Evolutionary conservation across 2,329 filamentous ascomycete species (phyloP).

Genomic region (Colletotrichum gigasporum): DNA sequence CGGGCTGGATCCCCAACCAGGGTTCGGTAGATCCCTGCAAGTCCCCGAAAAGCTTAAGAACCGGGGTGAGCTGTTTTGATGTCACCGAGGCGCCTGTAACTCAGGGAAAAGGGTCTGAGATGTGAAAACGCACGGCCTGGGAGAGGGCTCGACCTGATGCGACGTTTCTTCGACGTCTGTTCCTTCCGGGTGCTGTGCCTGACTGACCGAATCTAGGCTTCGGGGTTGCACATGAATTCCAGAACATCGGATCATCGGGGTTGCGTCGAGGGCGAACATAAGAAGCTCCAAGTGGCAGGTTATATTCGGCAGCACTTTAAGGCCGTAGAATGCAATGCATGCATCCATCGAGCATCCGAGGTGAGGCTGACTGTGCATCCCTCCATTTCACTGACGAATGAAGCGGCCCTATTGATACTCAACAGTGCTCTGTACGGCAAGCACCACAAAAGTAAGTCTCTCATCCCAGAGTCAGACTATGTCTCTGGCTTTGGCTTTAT

Average conservation of each 20-base stretch:
- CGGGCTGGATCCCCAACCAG: slow-evolving; percentile 2
- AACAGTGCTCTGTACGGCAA: neutral
- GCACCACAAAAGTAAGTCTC: neutral
- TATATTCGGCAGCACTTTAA: slow-evolving; percentile 8
- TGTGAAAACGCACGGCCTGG: neutral
- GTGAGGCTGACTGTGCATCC: neutral
- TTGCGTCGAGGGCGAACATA: neutral
- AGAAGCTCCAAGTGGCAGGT: neutral
- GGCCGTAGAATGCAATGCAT: neutral
- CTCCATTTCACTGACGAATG: neutral
- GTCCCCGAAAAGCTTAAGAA: slow-evolving; percentile 21
- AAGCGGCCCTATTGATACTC: neutral
- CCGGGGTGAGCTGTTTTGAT: neutral
- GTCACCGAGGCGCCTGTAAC: neutral
- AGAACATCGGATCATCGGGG: slow-evolving; percentile 11
- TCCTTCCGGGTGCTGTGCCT: neutral
- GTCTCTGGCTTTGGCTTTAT: neutral
- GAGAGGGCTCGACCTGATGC: neutral
- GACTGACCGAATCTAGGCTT: neutral
- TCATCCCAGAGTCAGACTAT: neutral
- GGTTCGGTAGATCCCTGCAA: slow-evolving; percentile 19
- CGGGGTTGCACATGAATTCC: neutral
- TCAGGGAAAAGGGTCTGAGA: neutral
- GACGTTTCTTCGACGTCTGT: neutral
- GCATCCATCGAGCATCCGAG: slow-evolving; percentile 9